These are phyloP conservation scores for Trichoderma sp. DNA, from an alignment of 2,329 filamentous ascomycete species.

Conservation along the genomic window DNA sequence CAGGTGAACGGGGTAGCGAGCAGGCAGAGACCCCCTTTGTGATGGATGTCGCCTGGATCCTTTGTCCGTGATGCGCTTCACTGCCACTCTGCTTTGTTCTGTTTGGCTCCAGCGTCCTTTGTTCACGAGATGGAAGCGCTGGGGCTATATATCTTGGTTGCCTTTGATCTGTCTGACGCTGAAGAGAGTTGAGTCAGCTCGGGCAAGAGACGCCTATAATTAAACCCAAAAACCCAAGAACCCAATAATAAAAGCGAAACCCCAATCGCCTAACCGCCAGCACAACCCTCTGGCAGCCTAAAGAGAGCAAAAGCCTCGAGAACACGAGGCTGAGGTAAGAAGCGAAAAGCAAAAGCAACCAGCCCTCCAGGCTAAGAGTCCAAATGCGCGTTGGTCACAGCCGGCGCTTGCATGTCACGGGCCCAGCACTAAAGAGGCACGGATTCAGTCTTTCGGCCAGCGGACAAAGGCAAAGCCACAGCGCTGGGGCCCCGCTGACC, in stretches of 20 bases:
- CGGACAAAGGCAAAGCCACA: background rate
- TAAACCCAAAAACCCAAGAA: background rate
- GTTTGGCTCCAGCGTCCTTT: background rate
- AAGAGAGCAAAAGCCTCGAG: background rate
- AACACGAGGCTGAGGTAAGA: background rate
- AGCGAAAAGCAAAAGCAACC: background rate
- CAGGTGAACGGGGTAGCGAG: background rate
- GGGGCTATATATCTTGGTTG: background rate
- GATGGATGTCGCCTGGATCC: background rate
- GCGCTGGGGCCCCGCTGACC: background rate
- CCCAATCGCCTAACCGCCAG: background rate
- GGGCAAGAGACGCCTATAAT: background rate
- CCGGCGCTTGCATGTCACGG: slow-evolving; percentile 4
- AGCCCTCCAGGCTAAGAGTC: background rate
- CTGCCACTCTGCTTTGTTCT: background rate
- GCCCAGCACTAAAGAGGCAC: background rate
- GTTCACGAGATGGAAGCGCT: background rate
- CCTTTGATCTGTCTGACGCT: background rate
- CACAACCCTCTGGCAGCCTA: background rate
- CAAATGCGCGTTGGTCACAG: background rate
- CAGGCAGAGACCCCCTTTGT: background rate
- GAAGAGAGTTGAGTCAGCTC: background rate
- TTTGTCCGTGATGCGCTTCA: background rate
- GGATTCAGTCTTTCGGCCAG: background rate
- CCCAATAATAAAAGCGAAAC: background rate